Evolutionary conservation across 2,329 filamentous ascomycete genomes (phyloP).

Genomic region (Pestalotiopsis sp.): DNA sequence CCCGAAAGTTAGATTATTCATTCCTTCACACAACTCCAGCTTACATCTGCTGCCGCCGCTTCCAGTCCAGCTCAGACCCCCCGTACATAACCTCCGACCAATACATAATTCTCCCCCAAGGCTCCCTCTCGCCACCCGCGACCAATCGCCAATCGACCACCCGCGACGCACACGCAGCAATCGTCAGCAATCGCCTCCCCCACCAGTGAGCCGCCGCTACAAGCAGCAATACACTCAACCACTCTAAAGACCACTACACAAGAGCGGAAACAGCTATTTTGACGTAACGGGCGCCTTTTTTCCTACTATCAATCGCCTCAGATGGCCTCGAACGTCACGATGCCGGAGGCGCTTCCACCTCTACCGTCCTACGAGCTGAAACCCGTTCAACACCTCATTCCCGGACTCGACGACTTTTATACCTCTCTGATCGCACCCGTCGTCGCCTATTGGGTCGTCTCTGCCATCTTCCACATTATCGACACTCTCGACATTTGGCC

Average conservation of each 20-base stretch:
- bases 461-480: slow-evolving; percentile 83
- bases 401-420: slow-evolving; percentile 80
- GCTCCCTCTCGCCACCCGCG: background rate
- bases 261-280: background rate
- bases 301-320: slow-evolving; percentile 14
- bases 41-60: background rate
- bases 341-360: slow-evolving; percentile 72
- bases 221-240: background rate
- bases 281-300: slow-evolving; percentile 2
- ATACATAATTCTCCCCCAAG: background rate
- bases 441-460: slow-evolving; percentile 85
- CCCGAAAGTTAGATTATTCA: background rate
- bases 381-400: slow-evolving; percentile 70
- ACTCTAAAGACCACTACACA: background rate
- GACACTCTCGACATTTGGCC: slow-evolving; percentile 85
- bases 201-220: background rate
- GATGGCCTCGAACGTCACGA: slow-evolving; percentile 52
- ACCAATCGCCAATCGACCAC: background rate
- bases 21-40: background rate
- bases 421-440: slow-evolving; percentile 77
- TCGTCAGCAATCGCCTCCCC: background rate
- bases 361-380: slow-evolving; percentile 79
- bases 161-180: background rate
- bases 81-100: background rate
- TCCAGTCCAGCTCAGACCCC: background rate